Percentiles rank a stretch among this genome's conserved stretches.
Conservation (phyloP, 441 rosid species). For the Lepidium campestre region DNA sequence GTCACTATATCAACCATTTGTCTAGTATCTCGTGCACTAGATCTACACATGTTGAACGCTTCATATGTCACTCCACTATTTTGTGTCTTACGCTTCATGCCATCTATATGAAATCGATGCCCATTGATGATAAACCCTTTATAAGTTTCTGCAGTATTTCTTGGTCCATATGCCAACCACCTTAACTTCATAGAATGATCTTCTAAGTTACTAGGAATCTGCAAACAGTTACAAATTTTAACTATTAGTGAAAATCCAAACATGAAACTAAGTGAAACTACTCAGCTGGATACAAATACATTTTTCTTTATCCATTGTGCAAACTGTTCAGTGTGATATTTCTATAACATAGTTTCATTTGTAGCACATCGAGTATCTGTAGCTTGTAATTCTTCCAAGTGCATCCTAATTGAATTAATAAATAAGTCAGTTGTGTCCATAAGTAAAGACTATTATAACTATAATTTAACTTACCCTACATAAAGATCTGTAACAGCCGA, state of each 20-base stretch:
- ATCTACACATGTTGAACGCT: background rate
- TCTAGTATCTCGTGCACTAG: background rate
- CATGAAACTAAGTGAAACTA: too few species aligned
- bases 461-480: background rate
- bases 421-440: background rate
- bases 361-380: background rate
- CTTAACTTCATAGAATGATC: background rate
- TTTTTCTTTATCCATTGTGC: background rate
- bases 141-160: background rate
- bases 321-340: background rate
- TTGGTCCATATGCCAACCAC: background rate
- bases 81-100: background rate
- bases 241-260: too few species aligned
- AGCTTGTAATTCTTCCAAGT: background rate
- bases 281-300: too few species aligned
- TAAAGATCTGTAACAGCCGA: background rate
- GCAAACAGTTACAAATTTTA: background rate
- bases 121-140: background rate
- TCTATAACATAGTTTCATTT: background rate
- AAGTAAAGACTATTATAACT: background rate
- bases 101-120: background rate
- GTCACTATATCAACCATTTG: background rate
- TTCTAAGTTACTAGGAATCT: background rate
- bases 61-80: background rate
- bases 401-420: background rate